Evolutionary conservation across 2,329 filamentous ascomycete genomes (phyloP).

Genomic region (Fusarium newnesense): DNA sequence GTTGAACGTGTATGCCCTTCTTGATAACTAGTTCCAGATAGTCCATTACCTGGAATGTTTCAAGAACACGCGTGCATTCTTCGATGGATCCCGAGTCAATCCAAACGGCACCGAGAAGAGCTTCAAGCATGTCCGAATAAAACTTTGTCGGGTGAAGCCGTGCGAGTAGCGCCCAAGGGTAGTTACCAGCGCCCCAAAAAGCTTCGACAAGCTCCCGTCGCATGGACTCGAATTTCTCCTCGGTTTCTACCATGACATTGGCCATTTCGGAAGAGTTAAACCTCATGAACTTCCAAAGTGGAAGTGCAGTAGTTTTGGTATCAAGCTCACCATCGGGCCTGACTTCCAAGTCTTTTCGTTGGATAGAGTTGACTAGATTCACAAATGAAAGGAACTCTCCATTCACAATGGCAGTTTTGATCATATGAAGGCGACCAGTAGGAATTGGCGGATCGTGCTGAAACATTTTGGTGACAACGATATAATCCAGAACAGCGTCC

Average conservation of each 20-base stretch:
- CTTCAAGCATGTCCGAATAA: constrained; percentile 86
- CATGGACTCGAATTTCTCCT: constrained; percentile 59
- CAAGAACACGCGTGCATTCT: constrained; percentile 69
- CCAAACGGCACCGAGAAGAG: constrained; percentile 83
- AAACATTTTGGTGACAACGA: constrained; percentile 75
- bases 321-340: constrained; percentile 28
- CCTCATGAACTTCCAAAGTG: constrained; percentile 78
- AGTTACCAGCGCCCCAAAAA: constrained; percentile 49
- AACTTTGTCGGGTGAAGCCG: constrained; percentile 77
- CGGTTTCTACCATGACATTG: constrained; percentile 55
- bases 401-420: constrained; percentile 83
- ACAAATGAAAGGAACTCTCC: constrained; percentile 82
- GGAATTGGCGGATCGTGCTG: constrained; percentile 52
- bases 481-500: constrained; percentile 83
- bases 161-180: constrained; percentile 81
- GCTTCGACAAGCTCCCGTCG: constrained; percentile 60
- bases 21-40: constrained; percentile 71
- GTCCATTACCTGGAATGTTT: constrained; percentile 71
- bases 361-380: constrained; percentile 62
- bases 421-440: constrained; percentile 74
- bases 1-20: constrained; percentile 65
- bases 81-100: constrained; percentile 77
- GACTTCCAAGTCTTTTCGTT: constrained; percentile 36
- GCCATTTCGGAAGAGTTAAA: constrained; percentile 62
- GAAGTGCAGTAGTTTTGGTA: constrained; percentile 43